Evolutionary conservation across 2,329 filamentous ascomycete genomes (phyloP), one percentile per base, ranked within the genome.

Genomic region (Microdochium paspali): DNA sequence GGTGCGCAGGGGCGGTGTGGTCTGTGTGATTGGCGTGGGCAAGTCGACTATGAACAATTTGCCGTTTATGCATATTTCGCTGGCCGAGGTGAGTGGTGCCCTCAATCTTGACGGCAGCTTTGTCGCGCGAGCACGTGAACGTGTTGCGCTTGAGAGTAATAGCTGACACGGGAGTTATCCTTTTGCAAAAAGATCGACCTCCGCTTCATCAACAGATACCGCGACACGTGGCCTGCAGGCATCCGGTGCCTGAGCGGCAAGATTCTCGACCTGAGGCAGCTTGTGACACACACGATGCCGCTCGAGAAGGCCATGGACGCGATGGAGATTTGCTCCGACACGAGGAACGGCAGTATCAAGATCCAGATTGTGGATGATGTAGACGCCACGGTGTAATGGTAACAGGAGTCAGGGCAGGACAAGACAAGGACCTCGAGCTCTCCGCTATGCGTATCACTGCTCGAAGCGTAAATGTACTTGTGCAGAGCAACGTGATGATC

Each of bases 121-220:
- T n/a, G n/a, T n/a, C n/a, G n/a, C n/a, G n/a, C n/a, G n/a, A n/a
- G n/a, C n/a, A n/a, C n/a, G n/a, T n/a, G n/a, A n/a, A n/a, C n/a
- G n/a, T n/a, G 24, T 45, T 45, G 12, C 21, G 24, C 28, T 13
- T 13, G 42, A n/a, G 24, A 4, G 4, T 10, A 30, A 1, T 28
- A 18, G 35, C 12, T 5, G 46, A 28, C 10, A n/a, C 18, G 15
- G 18, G 9, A 30, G 28, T 30, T n/a, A 28, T 28, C 26, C 13
- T 28, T 28, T 13, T 28, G 10, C 31, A 35, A 7, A 18, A 32
- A 80, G 76, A 84, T 86, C 52, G 72, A 85, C 54, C 67, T 87
- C 24, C 77, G 75, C 31, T 87, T 87, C 64, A 86, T 85, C 58
- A 85, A 87, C 60, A 71, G 83, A 7, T 87, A 86, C 58, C 70